phyloP scores from a whole-genome alignment of 176 grass and related monocot species.

The Raddia guianensis region DNA sequence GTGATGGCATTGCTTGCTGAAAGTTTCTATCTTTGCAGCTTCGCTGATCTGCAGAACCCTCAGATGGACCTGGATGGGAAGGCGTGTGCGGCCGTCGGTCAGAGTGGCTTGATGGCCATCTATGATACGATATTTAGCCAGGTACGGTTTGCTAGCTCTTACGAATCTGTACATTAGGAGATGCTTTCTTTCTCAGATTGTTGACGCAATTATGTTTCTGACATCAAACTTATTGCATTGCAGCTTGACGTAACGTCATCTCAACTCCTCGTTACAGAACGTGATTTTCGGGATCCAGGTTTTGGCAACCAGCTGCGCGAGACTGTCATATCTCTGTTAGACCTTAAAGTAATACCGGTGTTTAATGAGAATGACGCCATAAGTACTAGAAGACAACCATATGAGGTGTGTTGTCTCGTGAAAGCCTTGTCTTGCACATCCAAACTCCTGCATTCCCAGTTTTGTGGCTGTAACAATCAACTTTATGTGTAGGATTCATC shows the following conservation, averaged over 20 bases:
- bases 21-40: conserved; percentile 47
- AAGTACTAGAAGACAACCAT: conserved; percentile 82
- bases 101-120: conserved; percentile 94
- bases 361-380: conserved; percentile 99
- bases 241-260: conserved; percentile 96
- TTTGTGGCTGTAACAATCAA: conserved; percentile 31
- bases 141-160: conserved; percentile 35
- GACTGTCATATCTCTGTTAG: conserved; percentile 68
- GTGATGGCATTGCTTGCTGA: conserved; percentile 23
- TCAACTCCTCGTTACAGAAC: conserved; percentile 96
- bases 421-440: not conserved
- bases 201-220: not conserved
- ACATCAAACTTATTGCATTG: not conserved
- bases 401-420: conserved; percentile 62
- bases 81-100: conserved; percentile 87
- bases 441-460: not conserved
- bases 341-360: conserved; percentile 79
- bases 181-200: not conserved
- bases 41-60: conserved; percentile 91
- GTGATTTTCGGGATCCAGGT: conserved; percentile 75
- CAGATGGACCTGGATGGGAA: conserved; percentile 83
- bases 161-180: not conserved
- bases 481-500: conserved; percentile 72
- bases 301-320: conserved; percentile 81
- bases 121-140: conserved; percentile 91